Conservation (phyloP, 140 eudicot species). For the Erigeron philadelphicus region DNA sequence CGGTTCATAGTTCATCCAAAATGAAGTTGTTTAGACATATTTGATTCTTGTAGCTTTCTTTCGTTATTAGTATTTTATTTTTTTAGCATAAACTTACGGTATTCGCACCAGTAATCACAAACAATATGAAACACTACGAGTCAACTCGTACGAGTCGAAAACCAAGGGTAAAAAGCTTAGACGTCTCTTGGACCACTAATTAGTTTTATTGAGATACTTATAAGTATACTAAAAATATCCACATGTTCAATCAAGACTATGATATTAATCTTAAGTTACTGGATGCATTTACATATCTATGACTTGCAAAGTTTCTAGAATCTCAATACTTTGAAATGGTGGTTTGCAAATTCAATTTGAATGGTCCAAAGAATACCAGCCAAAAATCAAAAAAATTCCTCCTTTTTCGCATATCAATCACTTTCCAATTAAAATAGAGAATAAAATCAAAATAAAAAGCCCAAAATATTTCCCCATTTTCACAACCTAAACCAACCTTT, state of each 20-base stretch:
- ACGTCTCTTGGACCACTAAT: too few species aligned
- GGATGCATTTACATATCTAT: not conserved
- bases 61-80: not conserved
- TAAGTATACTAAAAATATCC: too few species aligned
- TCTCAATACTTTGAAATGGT: conserved; percentile 3
- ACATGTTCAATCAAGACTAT: too few species aligned
- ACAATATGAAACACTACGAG: not conserved
- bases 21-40: conserved; percentile 2
- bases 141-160: too few species aligned
- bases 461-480: too few species aligned
- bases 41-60: not conserved
- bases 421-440: too few species aligned
- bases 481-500: too few species aligned
- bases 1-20: conserved; percentile 10
- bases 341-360: not conserved
- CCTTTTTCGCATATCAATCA: too few species aligned
- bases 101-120: not conserved
- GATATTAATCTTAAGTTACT: too few species aligned
- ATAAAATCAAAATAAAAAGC: too few species aligned
- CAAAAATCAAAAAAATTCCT: not conserved
- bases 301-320: not conserved
- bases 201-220: too few species aligned
- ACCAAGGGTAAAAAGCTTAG: too few species aligned
- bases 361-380: conserved; percentile 10
- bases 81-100: not conserved